Conservation (phyloP, 2,329 filamentous ascomycete species). For the Ramularia endophylla region DNA sequence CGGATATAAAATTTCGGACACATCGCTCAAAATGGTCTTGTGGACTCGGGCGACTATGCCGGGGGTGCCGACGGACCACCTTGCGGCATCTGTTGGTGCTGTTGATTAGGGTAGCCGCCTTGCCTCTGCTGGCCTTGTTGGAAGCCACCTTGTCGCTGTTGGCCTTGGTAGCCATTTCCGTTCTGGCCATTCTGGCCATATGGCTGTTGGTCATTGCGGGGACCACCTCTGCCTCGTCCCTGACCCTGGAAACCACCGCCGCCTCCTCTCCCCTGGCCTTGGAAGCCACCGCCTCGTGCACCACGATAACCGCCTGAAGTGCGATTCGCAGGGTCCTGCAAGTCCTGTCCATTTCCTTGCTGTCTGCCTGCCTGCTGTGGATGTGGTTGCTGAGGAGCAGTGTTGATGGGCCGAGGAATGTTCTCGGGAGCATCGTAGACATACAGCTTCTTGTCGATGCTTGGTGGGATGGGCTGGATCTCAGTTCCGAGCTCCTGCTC, state of each 20-base stretch:
- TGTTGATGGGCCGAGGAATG: slow-evolving; percentile 76
- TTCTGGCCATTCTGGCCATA: slow-evolving; percentile 19
- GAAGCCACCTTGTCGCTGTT: slow-evolving; percentile 25
- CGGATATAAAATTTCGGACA: too few relatives aligned
- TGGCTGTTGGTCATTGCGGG: slow-evolving; percentile 20
- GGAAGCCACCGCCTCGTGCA: slow-evolving; percentile 27
- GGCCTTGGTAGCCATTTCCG: slow-evolving; percentile 17
- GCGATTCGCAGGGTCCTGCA: slow-evolving; percentile 30
- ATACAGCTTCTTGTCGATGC: slow-evolving; percentile 96
- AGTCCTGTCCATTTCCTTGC: slow-evolving; percentile 30
- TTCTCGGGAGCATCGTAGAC: slow-evolving; percentile 96
- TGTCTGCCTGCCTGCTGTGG: slow-evolving; percentile 25
- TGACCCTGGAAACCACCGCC: slow-evolving; percentile 29
- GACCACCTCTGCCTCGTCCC: slow-evolving; percentile 21
- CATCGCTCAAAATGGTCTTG: slow-evolving; percentile 11
- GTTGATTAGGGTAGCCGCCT: slow-evolving; percentile 26
- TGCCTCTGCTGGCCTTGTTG: slow-evolving; percentile 23
- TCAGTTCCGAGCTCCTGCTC: slow-evolving; percentile 96
- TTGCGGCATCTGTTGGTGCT: slow-evolving; percentile 25
- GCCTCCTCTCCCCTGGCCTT: slow-evolving; percentile 25
- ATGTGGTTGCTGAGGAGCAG: slow-evolving; percentile 35
- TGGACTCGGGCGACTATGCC: slow-evolving; percentile 20
- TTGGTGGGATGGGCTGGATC: slow-evolving; percentile 90
- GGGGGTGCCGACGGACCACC: slow-evolving; percentile 25
- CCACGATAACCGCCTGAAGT: slow-evolving; percentile 27